These are phyloP conservation scores for Lolium rigidum DNA, from an alignment of 176 grass and related monocot species.

Conservation along the genomic window DNA sequence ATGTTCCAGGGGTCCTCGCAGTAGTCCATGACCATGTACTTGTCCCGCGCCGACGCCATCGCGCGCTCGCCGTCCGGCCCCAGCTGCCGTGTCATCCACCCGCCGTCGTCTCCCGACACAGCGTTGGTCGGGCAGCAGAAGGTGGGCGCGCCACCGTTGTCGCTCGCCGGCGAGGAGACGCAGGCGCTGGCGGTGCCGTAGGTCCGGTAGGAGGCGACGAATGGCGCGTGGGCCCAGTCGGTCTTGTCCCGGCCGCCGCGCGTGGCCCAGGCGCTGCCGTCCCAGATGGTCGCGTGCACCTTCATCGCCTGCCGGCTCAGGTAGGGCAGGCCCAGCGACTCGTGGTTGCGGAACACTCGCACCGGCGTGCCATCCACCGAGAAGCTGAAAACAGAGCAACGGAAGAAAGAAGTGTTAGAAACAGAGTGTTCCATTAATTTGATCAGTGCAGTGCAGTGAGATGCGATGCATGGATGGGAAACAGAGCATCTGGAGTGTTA, in stretches of 20 bases:
- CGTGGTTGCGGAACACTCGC: constrained; percentile 47
- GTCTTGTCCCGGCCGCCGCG: constrained; percentile 53
- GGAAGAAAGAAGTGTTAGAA: background rate
- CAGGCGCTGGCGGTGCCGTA: constrained; percentile 42
- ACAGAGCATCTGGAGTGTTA: background rate
- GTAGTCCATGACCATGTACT: constrained; percentile 60
- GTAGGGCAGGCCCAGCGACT: constrained; percentile 30
- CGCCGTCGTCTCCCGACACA: background rate
- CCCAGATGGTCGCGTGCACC: constrained; percentile 51
- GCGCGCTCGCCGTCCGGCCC: constrained; percentile 14
- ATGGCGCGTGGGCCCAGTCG: constrained; percentile 50
- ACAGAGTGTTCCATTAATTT: too few species aligned
- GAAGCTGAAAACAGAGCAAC: constrained; percentile 39
- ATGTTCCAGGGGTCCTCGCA: constrained; percentile 38
- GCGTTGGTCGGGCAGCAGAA: constrained; percentile 18
- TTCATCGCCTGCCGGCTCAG: constrained; percentile 41
- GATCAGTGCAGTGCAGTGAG: too few species aligned
- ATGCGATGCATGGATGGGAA: background rate
- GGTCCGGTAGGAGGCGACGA: constrained; percentile 47
- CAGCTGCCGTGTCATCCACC: constrained; percentile 42
- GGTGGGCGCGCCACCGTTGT: background rate
- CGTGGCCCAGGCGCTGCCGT: constrained; percentile 60
- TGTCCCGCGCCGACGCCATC: constrained; percentile 38
- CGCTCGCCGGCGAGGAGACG: background rate
- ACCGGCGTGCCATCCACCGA: constrained; percentile 49